phyloP scores from a whole-genome alignment of 805 yeast species.

The Candida vaughaniae region DNA sequence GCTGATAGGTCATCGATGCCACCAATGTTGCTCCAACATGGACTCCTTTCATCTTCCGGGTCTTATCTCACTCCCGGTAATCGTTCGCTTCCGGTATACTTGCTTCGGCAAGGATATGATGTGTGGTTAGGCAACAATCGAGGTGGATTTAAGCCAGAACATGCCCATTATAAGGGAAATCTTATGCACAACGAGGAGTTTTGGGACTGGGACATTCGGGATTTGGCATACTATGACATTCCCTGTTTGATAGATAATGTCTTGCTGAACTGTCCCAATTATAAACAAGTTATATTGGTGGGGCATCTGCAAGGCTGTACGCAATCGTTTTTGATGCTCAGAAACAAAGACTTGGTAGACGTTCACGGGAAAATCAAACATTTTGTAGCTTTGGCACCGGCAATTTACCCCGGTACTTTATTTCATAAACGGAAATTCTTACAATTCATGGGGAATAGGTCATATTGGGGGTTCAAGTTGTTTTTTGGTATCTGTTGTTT shows the following conservation, averaged over 20 bases:
- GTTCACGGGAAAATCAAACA: slow-evolving; percentile 57
- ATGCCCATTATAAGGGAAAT: slow-evolving; percentile 36
- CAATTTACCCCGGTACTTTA: slow-evolving; percentile 81
- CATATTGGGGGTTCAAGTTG: slow-evolving; percentile 41
- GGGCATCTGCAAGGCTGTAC: slow-evolving; percentile 96
- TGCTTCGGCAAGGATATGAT: slow-evolving; percentile 61
- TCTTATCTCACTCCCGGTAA: slow-evolving; percentile 83
- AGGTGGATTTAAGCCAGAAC: slow-evolving; percentile 78
- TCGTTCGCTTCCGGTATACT: slow-evolving; percentile 66
- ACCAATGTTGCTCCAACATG: slow-evolving; percentile 82
- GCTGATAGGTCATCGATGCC: slow-evolving; percentile 32
- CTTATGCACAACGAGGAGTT: slow-evolving; percentile 47
- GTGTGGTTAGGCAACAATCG: slow-evolving; percentile 93
- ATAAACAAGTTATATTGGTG: slow-evolving; percentile 54
- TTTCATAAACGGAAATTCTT: slow-evolving; percentile 63
- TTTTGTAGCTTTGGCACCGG: slow-evolving; percentile 85
- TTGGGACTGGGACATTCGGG: slow-evolving; percentile 95
- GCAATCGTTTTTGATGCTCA: slow-evolving; percentile 71
- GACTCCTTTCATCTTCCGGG: slow-evolving; percentile 83
- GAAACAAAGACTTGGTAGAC: slow-evolving; percentile 32
- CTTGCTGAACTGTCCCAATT: slow-evolving; percentile 38
- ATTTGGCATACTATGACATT: slow-evolving; percentile 76
- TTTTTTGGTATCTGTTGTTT: slow-evolving; percentile 79
- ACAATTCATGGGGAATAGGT: slow-evolving; percentile 55
- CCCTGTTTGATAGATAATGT: slow-evolving; percentile 70